Base-by-base conservation (phyloP, 1,284 basidiomycete genomes). In the Leccinum pachyderme region DNA sequence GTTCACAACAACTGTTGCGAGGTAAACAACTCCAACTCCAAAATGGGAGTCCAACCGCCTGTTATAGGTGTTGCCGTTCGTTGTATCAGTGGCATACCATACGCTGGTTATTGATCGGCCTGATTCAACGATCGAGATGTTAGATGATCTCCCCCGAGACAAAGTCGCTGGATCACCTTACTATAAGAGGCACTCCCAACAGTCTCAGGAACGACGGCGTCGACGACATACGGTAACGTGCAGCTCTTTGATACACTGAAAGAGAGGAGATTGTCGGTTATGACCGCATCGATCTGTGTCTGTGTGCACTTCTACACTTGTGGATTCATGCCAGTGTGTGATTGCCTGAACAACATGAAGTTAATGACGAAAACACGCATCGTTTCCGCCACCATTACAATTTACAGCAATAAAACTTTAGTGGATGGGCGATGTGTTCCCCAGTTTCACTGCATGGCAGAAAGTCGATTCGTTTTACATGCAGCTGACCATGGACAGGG, bases 161-260 rank as follows among this genome's bases (percentile, higher is more conserved):
- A 37, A 37, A 18, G 5, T 15, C n/a, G 35, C n/a, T n/a, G 35
- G n/a, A n/a, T 15, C 7, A 18, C 35, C 15, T 43, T 43, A 43
- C 22, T 22, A 18, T 18, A 22, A 43, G 41, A 43, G 66, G 54
- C 0, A 59, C 67, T 66, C 29, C 67, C 65, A 53, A 61, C 31
- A 15, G 27, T 71, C 60, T 81, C 79, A 29, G 72, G 72, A 13
- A 78, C 53, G 12, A 76, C 46, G 0, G 71, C 73, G 5, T 68
- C 63, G 5, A 77, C 63, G 5, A 77, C 52, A 47, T 76, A 79
- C 0, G 72, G 74, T 31, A 80, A 61, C 0, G 18, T 18, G 53
- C 52, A 1, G 64, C 50, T 28, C 70, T 59, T 47, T 81, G 18
- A 18, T 18, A 18, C 79, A 11, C 60, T 61, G 27, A 77, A 73